Percentiles rank a stretch among this genome's conserved stretches.
These are phyloP conservation scores for Diaporthe sp. DNA, from an alignment of 2,329 filamentous ascomycete species.

Conservation along the genomic window DNA sequence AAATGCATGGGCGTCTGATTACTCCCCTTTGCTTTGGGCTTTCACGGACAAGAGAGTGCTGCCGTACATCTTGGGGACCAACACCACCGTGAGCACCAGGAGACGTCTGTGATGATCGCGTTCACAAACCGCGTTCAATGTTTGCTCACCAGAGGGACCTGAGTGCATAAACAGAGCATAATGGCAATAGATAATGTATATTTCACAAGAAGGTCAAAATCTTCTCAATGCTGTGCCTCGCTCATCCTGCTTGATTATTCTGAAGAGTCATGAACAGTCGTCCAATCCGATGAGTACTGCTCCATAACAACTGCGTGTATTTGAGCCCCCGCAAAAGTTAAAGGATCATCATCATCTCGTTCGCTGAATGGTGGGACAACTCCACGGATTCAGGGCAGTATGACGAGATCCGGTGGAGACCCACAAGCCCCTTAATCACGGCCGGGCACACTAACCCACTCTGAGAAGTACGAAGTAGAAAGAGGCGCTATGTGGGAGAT, in stretches of 20 bases:
- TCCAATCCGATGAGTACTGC: not conserved
- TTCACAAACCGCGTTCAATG: rapidly evolving
- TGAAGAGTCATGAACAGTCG: not conserved
- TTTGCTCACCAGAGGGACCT: too few species aligned
- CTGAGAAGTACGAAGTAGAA: not conserved
- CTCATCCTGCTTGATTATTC: too few species aligned
- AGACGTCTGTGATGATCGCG: not conserved
- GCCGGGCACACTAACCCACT: not conserved
- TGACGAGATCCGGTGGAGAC: not conserved
- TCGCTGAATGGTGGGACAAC: constrained; percentile 25
- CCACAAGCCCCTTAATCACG: constrained; percentile 26
- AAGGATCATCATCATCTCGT: not conserved
- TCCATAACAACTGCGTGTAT: not conserved
- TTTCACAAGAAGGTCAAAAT: not conserved
- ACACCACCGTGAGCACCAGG: not conserved
- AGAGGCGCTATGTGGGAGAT: not conserved
- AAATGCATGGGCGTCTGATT: constrained; percentile 19
- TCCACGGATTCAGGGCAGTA: not conserved
- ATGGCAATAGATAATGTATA: constrained; percentile 14
- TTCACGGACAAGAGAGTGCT: constrained; percentile 10
- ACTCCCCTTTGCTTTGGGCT: constrained; percentile 9
- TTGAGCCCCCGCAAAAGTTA: not conserved
- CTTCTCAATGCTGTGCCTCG: not conserved
- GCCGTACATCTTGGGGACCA: not conserved
- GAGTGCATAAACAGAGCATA: not conserved